Evolutionary conservation across 805 yeast genomes (phyloP), one percentile per base, ranked within the genome.

Genomic region (Ogataea parapolymorpha): DNA sequence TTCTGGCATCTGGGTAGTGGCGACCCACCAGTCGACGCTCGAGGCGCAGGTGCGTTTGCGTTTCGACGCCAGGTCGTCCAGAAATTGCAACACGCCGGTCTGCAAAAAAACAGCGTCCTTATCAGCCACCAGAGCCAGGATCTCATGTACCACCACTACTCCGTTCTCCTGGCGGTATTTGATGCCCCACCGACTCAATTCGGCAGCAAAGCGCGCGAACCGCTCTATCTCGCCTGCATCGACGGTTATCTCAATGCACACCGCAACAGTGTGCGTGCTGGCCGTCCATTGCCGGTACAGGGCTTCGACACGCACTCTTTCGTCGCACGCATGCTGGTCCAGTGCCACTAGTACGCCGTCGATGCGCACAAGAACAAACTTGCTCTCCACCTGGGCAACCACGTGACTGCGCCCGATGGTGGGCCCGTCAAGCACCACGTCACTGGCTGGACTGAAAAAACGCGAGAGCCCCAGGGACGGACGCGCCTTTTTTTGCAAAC

Each of bases 261-360:
- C 31, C 5, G 14, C 10, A 2, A 26, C 18, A n/a, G 9, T 7
- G 18, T 37, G 35, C 16, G 18, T 9, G 17, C 24, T 18, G 15
- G n/a, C 32, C 3, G 76, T 52, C 39, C 68, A 65, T 3, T 66
- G 67, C 25, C 56, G 47, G n/a, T 77, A 61, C 10, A 72, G 51
- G 1, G 44, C 37, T 51, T 88, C 96, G 2, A 83, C 72, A 33
- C 68, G 67, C 0, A 85, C 67, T 40, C 96, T 61, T 55, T 88
- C 95, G 61, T 85, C 95, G 39, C 82, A 77, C 0, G 95, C 95
- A 65, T 88, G 96, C 53, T 87, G 96, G 55, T 88, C 96, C 5
- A 84, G 52, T 1, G 77, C 61, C 15, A 76, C 58, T 12, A 77
- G 45, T 1, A 28, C 30, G 46, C 25, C 17, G 11, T 37, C 39